Base-by-base conservation (phyloP, 768 basidiomycete species). In the Lentinula sp. region DNA sequence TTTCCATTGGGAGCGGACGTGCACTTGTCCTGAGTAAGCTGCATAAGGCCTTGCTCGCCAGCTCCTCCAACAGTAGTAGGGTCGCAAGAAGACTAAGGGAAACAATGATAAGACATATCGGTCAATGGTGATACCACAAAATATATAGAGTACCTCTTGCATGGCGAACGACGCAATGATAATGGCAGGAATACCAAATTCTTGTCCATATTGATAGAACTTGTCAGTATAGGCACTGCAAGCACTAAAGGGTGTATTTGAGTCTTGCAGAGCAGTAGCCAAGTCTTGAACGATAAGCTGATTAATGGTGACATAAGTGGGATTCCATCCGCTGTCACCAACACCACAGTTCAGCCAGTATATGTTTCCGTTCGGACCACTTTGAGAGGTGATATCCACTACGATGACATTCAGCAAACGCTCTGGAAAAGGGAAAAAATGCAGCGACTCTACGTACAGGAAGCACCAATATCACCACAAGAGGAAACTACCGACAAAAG, bases 21-120 rank as follows among this genome's bases (percentile, higher is more conserved):
- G 66, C 92, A 95, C 72, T 93, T 95, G 64, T 91, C 89, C 43
- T 71, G 68, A 16, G 89, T 89, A 64, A 95, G 78, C 71, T 95
- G 92, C 92, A 94, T 94, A 57, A 94, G 74, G 35, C 91, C 93
- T 67, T 91, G 87, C 71, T 94, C 93, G 48, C 91, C 89, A 21
- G 78, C 89, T 15, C 86, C 87, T 56, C 60, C 93, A 49, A 84
- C 77, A 5, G 81, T 82, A 15, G 73, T 61, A 2, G 86, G 80
- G 65, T 88, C 85, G 78, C 93, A 96, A 42, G 76, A 76, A 35
- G 83, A 85, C 70, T 60, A 39, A n/a, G 21, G 13, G 11, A 35
- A 8, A 37, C 28, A 18, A 42, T 39, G 34, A 56, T 57, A 18
- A 42, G 13, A 6, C 10, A 21, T 0, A 40, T 59, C 7, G 35